phyloP scores from a whole-genome alignment of 2,329 filamentous ascomycete species.

The Fusarium bactridioides region DNA sequence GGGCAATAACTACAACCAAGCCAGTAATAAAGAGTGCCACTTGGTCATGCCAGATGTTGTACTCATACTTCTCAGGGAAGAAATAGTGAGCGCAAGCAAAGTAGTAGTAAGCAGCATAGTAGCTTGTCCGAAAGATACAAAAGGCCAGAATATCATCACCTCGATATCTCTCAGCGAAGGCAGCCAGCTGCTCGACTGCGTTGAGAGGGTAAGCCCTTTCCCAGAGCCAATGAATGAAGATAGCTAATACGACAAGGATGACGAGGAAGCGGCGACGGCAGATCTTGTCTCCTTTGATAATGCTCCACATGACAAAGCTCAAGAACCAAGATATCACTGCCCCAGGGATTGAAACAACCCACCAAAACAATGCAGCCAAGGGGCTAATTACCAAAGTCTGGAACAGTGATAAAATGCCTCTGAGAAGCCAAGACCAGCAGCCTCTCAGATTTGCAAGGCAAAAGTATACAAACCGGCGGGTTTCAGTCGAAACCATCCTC shows the following conservation, averaged over 20 bases:
- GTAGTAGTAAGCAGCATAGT: not conserved
- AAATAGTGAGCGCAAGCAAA: not conserved
- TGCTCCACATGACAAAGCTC: not conserved
- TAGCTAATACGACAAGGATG: not conserved
- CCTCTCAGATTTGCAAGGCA: not conserved
- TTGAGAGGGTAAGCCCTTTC: not conserved
- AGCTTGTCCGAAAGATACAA: not conserved
- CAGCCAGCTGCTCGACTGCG: not conserved
- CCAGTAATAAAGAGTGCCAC: not conserved
- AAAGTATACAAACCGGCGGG: not conserved
- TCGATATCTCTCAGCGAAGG: not conserved
- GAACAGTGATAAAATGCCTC: not conserved
- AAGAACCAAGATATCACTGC: not conserved
- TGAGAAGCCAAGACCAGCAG: not conserved
- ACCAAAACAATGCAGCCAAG: not conserved
- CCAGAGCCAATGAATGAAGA: not conserved
- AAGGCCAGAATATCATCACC: not conserved
- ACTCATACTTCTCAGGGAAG: not conserved
- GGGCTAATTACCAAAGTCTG: not conserved
- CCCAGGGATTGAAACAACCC: not conserved
- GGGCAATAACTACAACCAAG: not conserved
- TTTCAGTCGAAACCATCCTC: not conserved
- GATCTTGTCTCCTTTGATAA: not conserved
- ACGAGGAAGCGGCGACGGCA: not conserved
- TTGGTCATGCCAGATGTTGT: not conserved